Evolutionary conservation across 2,329 filamentous ascomycete genomes (phyloP), one percentile per base, ranked within the genome.

Genomic region (Clarireedia paspali): DNA sequence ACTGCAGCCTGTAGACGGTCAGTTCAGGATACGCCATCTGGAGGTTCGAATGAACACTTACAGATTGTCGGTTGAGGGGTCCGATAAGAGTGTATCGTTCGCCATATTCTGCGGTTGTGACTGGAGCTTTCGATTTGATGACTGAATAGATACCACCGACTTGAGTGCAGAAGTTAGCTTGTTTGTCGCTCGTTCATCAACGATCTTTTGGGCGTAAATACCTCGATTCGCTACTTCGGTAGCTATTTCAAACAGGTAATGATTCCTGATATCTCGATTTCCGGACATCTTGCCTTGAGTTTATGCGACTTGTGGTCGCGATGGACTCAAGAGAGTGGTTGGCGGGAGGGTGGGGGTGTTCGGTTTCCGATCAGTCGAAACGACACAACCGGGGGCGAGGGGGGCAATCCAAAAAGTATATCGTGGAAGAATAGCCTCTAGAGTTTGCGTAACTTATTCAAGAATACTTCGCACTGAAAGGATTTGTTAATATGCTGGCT

Each of bases 71-170:
- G 75, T 97, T 96, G 70, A 95, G 84, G 57, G 94, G 94, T 2
- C 94, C 94, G 71, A 99, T 91, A 63, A 97, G 82, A 27, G 90
- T 95, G 74, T 99, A 99, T 63, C 90, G 84, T 58, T 96, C 91
- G 73, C 94, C 94, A 94, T 97, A 99, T 74, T 99, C 94, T 59
- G 91, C 91, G 0, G 92, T 96, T 45, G 94, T 97, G 60, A 97
- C 94, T 50, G 94, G 92, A 39, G 94, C 92, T 74, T 99, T 99
- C 60, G 94, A 99, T 75, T 99, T 99, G 74, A 99, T 85, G 63
- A 99, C 94, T 15, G 92, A 97, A 79, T 99, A 99, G 75, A 99
- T 99, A 67, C 94, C 94, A 69, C 94, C 94, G 60, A 99, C 94
- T 95, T 6, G 5, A 26, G 2, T 50, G 34, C 4, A 17, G 24